Evolutionary conservation across 345 rosid species (phyloP), one percentile per base, ranked within the genome.

Genomic region (Citrus maxima): DNA sequence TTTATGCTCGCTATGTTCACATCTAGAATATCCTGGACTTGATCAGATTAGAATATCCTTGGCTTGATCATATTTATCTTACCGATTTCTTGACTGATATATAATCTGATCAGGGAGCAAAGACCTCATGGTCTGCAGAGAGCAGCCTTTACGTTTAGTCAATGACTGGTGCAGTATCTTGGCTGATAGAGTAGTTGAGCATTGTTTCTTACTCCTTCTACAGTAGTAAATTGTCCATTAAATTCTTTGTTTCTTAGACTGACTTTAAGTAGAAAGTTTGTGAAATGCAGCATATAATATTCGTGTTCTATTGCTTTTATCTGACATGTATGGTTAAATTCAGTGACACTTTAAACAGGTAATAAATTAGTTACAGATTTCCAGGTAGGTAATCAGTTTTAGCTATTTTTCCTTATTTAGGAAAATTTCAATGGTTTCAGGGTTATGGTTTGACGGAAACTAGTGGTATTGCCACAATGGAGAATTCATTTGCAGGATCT

Each of bases 401-500:
- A 1, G 18, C 1, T 5, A 16, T 67, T 78, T 10, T 62, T 51
- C 77, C 75, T 78, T 62, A 74, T 67, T 49, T 25, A 42, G 6
- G 51, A 67, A 73, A 24, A 55, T 68, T 9, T 73, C 22, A 61
- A 10, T 79, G 77, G 38, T 73, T 88, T 87, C 88, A 96, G 98
- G 98, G 98, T 8, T 96, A 84, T 81, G 98, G 97, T 42, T 90
- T 96, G 97, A 96, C 95, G 8, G 98, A 96, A 89, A 96, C 98
- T 40, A 72, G 87, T 77, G 95, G 88, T 8, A 72, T 94, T 24
- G 67, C 92, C 71, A 88, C 95, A 21, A 54, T 89, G 74, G 98
- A 94, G 84, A 87, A 84, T 80, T 67, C 87, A 14, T 81, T 82
- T 32, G 42, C 80, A 2, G 88, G 93, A 28, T 73, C 55, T 75